Evolutionary conservation across 768 basidiomycete genomes (phyloP).

Genomic region (Kwoniella heveanensis): DNA sequence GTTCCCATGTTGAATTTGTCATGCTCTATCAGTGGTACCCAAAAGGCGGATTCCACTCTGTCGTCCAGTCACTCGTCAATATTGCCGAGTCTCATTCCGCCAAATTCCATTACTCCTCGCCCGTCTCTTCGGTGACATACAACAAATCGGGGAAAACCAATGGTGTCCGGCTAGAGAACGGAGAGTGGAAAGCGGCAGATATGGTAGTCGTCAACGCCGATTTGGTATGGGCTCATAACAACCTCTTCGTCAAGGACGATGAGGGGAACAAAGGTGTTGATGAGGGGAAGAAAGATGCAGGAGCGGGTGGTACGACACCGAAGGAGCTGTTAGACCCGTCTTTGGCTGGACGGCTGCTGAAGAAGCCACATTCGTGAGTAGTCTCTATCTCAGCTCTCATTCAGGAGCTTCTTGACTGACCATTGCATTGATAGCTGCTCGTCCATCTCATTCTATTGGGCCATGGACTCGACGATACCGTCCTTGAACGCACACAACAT

Average conservation of each 20-base stretch:
- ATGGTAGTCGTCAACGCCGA: slow-evolving; percentile 59
- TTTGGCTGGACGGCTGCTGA: slow-evolving; percentile 39
- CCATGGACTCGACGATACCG: slow-evolving; percentile 54
- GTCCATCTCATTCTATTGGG: slow-evolving; percentile 59
- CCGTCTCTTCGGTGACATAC: slow-evolving; percentile 54
- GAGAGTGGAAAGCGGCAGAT: slow-evolving; percentile 53
- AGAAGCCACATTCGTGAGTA: slow-evolving; percentile 52
- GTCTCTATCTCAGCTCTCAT: no score
- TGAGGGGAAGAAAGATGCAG: slow-evolving; percentile 6
- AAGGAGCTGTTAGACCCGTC: slow-evolving; percentile 36
- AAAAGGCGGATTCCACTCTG: slow-evolving; percentile 50
- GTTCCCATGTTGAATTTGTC: slow-evolving; percentile 35
- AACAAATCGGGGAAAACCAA: slow-evolving; percentile 48
- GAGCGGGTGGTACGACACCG: background rate
- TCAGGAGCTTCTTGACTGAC: no score
- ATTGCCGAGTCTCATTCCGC: slow-evolving; percentile 56
- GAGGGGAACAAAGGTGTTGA: slow-evolving; percentile 4
- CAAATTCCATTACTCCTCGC: slow-evolving; percentile 54
- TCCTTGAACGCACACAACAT: slow-evolving; percentile 58
- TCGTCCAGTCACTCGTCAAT: slow-evolving; percentile 53
- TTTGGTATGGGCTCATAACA: slow-evolving; percentile 57
- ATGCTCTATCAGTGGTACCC: slow-evolving; percentile 51
- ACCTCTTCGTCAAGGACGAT: slow-evolving; percentile 50
- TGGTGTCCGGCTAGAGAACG: slow-evolving; percentile 54
- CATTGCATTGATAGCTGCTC: slow-evolving; percentile 51